phyloP scores from a whole-genome alignment of 1,284 basidiomycete species.

The Leccinum cinnamomeum region DNA sequence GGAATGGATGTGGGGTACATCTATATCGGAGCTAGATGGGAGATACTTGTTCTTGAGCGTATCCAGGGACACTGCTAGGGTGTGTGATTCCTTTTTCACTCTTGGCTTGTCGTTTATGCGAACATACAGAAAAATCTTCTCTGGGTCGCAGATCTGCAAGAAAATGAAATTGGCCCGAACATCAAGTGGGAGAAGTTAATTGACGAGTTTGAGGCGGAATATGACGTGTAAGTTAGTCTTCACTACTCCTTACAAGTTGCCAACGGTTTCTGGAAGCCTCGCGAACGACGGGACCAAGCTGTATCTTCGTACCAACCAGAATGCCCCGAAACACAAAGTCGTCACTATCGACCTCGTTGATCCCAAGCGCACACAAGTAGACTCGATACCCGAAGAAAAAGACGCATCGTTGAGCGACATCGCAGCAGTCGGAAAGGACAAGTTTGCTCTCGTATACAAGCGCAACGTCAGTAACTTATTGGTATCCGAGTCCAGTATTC shows the following conservation, averaged over 20 bases:
- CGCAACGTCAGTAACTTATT: constrained; percentile 55
- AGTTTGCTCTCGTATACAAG: constrained; percentile 69
- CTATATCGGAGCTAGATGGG: constrained; percentile 60
- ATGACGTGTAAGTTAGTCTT: constrained; percentile 50
- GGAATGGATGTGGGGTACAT: constrained; percentile 63
- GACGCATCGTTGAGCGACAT: constrained; percentile 60
- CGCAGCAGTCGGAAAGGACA: constrained; percentile 54
- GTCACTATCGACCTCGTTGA: constrained; percentile 65
- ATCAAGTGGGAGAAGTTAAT: constrained; percentile 72
- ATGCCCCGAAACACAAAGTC: constrained; percentile 67
- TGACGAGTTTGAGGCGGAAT: constrained; percentile 63
- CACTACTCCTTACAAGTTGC: not conserved
- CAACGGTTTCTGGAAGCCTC: constrained; percentile 43
- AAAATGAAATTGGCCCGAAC: constrained; percentile 57
- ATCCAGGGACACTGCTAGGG: constrained; percentile 63
- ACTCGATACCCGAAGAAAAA: constrained; percentile 73
- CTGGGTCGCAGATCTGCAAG: constrained; percentile 68
- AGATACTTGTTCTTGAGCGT: constrained; percentile 62
- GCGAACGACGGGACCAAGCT: constrained; percentile 67
- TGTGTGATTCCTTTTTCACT: constrained; percentile 32
- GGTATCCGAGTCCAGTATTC: not conserved
- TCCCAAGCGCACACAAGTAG: constrained; percentile 48
- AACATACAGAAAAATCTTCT: constrained; percentile 66
- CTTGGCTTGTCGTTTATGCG: not conserved
- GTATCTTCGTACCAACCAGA: constrained; percentile 65